Conservation (phyloP, 345 rosid genomes). For the Euphorbia tirucalli region DNA sequence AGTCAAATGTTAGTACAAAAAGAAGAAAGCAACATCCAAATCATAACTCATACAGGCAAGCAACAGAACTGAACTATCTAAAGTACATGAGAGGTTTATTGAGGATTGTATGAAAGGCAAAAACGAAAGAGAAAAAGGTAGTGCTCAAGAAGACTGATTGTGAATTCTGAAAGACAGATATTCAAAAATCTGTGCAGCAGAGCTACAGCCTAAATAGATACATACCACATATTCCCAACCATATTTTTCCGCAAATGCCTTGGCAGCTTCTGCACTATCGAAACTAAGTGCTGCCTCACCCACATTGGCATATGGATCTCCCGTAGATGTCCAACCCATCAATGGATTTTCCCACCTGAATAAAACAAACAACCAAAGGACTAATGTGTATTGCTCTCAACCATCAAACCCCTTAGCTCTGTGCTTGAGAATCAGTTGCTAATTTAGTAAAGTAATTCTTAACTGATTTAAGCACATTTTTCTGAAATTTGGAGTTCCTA, state of each 20-base stretch:
- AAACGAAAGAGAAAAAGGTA: background rate
- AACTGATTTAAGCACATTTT: background rate
- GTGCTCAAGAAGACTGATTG: background rate
- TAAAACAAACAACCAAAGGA: background rate
- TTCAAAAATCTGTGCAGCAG: background rate
- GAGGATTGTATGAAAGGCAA: background rate
- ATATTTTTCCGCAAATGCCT: conserved; percentile 75
- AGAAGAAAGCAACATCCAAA: background rate
- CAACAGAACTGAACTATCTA: background rate
- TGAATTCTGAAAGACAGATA: background rate
- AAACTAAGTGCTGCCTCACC: conserved; percentile 82
- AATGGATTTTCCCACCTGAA: conserved; percentile 97
- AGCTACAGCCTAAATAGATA: background rate
- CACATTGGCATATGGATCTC: conserved; percentile 94
- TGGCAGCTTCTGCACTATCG: conserved; percentile 78
- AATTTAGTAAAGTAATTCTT: background rate
- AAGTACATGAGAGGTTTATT: background rate
- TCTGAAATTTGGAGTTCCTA: background rate
- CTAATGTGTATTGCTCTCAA: background rate
- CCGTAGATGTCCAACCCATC: conserved; percentile 99
- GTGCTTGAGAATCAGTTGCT: background rate
- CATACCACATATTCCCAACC: conserved; percentile 88
- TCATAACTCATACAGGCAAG: background rate
- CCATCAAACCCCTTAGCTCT: background rate
- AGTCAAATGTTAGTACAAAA: background rate